Evolutionary conservation across 441 rosid species (phyloP).

Genomic region (Bruguiera hainesii): DNA sequence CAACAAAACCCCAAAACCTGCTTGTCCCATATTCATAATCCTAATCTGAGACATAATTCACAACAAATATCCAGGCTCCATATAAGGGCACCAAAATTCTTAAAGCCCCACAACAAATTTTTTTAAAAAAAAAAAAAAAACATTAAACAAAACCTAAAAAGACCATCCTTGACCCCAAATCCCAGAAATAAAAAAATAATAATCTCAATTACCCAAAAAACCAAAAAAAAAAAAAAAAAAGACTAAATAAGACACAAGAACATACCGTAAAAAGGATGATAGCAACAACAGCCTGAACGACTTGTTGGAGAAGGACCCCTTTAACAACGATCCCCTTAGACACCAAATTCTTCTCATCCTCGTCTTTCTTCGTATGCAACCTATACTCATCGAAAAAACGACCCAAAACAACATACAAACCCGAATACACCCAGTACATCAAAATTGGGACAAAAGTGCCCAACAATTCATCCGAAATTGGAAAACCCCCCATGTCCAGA

Average conservation of each 20-base stretch:
- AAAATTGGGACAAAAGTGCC: conserved; percentile 68
- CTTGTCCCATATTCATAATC: no score
- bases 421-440: conserved; percentile 83
- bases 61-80: no score
- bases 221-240: no score
- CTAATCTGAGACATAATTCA: no score
- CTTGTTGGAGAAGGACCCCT: conserved; percentile 81
- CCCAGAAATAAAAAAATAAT: not conserved
- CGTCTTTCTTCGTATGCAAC: conserved; percentile 69
- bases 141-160: no score
- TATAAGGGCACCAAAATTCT: no score
- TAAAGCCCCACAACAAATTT: no score
- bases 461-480: conserved; percentile 67
- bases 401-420: conserved; percentile 53
- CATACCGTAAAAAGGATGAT: conserved; percentile 61
- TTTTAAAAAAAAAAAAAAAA: no score
- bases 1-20: no score
- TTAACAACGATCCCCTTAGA: conserved; percentile 60
- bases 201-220: no score
- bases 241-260: conserved; percentile 1
- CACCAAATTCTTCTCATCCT: conserved; percentile 77
- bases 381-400: conserved; percentile 56
- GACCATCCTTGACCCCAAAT: not conserved
- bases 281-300: conserved; percentile 74
- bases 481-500: conserved; percentile 50